A percentile compares a stretch with the other conserved stretches of the same genome.
phyloP scores from a whole-genome alignment of 768 basidiomycete genomes.

The Agaricus bisporus region DNA sequence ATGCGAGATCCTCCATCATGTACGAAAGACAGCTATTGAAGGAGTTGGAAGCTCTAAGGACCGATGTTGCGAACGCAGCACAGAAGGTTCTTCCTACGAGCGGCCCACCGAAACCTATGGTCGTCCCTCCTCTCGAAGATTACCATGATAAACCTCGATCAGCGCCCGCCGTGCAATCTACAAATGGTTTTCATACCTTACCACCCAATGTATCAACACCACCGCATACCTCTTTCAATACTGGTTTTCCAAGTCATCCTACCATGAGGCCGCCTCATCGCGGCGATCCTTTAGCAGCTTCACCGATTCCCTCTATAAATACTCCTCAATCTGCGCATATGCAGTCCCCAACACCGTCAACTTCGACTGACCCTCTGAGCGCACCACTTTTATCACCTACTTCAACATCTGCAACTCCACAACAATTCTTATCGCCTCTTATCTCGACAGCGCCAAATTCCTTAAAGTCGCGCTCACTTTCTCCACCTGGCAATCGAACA shows the following conservation, averaged over 20 bases:
- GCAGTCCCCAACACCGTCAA: background rate
- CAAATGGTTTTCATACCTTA: slow-evolving; percentile 27
- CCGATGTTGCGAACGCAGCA: slow-evolving; percentile 66
- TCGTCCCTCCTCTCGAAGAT: slow-evolving; percentile 63
- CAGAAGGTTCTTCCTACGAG: slow-evolving; percentile 49
- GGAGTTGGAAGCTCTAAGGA: slow-evolving; percentile 80
- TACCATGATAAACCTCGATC: slow-evolving; percentile 29
- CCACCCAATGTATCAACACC: slow-evolving; percentile 23
- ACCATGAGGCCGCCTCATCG: slow-evolving; percentile 19
- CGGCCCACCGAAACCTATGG: slow-evolving; percentile 52
- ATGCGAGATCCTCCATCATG: slow-evolving; percentile 86
- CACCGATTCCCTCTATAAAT: background rate
- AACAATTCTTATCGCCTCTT: slow-evolving; percentile 9
- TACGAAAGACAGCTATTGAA: slow-evolving; percentile 86
- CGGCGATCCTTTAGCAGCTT: slow-evolving; percentile 7
- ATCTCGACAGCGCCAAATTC: slow-evolving; percentile 18
- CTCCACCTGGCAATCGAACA: background rate
- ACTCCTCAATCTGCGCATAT: slow-evolving; percentile 6
- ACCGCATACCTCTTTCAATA: slow-evolving; percentile 25
- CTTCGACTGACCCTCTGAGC: slow-evolving; percentile 5
- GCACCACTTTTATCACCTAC: background rate
- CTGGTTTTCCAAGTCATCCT: slow-evolving; percentile 19
- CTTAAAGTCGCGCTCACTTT: slow-evolving; percentile 16
- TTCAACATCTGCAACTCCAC: background rate
- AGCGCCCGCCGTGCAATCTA: slow-evolving; percentile 24